Conservation (phyloP, 2,329 filamentous ascomycete species). For the Coniochaeta sp. region DNA sequence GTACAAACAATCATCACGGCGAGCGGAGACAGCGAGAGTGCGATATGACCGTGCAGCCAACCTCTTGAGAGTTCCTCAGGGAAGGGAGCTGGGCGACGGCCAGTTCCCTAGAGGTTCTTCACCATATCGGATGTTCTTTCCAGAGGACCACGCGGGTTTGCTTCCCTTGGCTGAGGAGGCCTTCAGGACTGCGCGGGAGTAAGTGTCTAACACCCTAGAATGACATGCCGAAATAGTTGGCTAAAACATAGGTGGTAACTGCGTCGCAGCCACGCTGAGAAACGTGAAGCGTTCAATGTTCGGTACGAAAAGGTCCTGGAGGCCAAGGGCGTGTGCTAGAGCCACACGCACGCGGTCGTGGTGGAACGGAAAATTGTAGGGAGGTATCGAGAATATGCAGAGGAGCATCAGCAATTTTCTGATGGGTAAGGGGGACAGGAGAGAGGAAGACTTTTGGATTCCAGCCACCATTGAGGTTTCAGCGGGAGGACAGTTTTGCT, state of each 20-base stretch:
- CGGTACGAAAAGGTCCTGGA: background rate
- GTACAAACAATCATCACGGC: background rate
- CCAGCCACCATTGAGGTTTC: too few relatives aligned
- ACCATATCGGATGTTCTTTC: background rate
- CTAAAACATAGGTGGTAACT: too few relatives aligned
- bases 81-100: too few relatives aligned
- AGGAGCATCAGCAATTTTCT: background rate
- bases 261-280: background rate
- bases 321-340: background rate
- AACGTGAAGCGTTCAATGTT: background rate
- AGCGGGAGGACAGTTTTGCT: too few relatives aligned
- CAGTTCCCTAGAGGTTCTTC: too few relatives aligned
- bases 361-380: background rate
- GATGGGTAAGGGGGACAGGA: background rate
- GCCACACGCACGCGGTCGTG: background rate
- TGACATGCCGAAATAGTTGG: too few relatives aligned
- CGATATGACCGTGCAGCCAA: background rate
- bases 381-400: background rate
- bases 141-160: background rate
- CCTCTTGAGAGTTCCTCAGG: background rate
- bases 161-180: background rate
- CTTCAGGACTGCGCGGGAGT: background rate
- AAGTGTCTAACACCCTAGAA: background rate
- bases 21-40: background rate
- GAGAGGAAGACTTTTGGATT: too few relatives aligned